Evolutionary conservation across 768 basidiomycete genomes (phyloP).

Genomic region (Lentinula aciculospora): DNA sequence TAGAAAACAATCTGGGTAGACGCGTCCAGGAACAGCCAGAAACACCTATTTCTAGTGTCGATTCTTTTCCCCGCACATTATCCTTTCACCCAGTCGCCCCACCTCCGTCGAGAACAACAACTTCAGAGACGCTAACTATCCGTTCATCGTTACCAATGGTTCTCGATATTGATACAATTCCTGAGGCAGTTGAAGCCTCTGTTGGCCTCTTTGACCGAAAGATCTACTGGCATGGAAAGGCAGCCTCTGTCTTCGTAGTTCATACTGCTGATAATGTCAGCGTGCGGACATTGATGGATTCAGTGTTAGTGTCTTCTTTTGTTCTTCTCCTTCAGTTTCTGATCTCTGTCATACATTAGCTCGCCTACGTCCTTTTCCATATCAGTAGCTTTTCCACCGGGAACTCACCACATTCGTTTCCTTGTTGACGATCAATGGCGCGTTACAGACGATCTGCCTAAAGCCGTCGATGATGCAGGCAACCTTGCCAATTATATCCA

Average conservation of each 20-base stretch:
- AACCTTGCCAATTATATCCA: constrained; percentile 90
- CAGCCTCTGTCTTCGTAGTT: constrained; percentile 56
- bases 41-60: background rate
- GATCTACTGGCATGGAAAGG: constrained; percentile 64
- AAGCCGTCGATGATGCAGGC: constrained; percentile 91
- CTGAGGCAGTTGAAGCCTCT: background rate
- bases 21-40: background rate
- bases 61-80: background rate
- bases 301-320: constrained; percentile 44
- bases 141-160: constrained; percentile 2
- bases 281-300: constrained; percentile 60
- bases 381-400: constrained; percentile 60
- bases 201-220: constrained; percentile 16
- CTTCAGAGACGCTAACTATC: background rate
- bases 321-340: constrained; percentile 5
- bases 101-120: background rate
- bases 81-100: background rate
- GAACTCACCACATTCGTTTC: constrained; percentile 93
- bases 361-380: constrained; percentile 21
- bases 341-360: background rate
- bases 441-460: constrained; percentile 68
- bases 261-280: constrained; percentile 74
- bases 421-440: constrained; percentile 90
- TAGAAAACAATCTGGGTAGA: constrained; percentile 2
- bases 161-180: background rate